Evolutionary conservation across 2,329 filamentous ascomycete species (phyloP).

Genomic region (Chaetothyriales sp.): DNA sequence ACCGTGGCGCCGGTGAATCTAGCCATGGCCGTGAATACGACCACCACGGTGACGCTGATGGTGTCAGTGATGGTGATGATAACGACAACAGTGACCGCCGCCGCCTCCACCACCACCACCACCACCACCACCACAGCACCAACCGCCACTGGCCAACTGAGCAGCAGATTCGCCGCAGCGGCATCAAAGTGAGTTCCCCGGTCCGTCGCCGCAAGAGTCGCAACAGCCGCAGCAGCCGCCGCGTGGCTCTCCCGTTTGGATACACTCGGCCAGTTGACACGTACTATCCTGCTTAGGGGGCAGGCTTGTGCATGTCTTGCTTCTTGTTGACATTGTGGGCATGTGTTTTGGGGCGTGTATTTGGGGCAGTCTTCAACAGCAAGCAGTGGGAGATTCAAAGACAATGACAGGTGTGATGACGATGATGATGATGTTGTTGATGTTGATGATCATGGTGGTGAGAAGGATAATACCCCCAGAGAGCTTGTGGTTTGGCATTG

Average conservation of each 20-base stretch:
- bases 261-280: neutral
- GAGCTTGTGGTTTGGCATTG: too few species aligned
- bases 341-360: too few species aligned
- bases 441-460: too few species aligned
- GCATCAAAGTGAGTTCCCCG: neutral
- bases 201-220: too few species aligned
- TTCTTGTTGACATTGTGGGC: neutral
- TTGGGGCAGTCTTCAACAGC: neutral
- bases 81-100: neutral
- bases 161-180: neutral
- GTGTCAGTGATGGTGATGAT: neutral
- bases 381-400: too few species aligned
- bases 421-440: too few species aligned
- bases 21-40: neutral
- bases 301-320: neutral
- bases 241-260: neutral
- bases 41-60: neutral
- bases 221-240: too few species aligned
- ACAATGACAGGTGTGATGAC: neutral
- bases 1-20: neutral
- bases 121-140: neutral
- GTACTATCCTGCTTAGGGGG: neutral
- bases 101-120: neutral
- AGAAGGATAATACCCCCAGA: too few species aligned
- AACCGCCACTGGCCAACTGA: neutral